A percentile compares a stretch with the other conserved stretches of the same genome.
These are phyloP conservation scores for Colletotrichum eremochloae DNA, from an alignment of 2,329 filamentous ascomycete genomes.

Conservation along the genomic window DNA sequence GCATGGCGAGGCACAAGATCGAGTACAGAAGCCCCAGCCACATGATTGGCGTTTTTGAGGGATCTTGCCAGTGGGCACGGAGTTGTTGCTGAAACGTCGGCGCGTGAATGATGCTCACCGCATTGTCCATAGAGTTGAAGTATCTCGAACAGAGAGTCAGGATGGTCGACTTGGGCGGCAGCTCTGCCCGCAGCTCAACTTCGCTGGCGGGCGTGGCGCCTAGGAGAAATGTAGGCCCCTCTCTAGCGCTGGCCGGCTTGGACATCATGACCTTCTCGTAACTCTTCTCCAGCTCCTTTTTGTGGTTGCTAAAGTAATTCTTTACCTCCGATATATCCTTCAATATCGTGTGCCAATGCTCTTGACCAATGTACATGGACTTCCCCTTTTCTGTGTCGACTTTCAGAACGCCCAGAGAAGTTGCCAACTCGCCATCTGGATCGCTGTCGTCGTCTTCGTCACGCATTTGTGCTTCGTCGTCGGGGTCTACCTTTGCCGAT, in stretches of 20 bases:
- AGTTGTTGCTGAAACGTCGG: constrained; percentile 87
- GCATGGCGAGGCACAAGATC: constrained; percentile 81
- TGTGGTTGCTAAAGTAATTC: constrained; percentile 87
- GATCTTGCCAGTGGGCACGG: constrained; percentile 76
- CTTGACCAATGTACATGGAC: constrained; percentile 84
- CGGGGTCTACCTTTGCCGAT: constrained; percentile 65
- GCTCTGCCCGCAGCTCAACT: constrained; percentile 80
- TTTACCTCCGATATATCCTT: constrained; percentile 92
- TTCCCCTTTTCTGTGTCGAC: constrained; percentile 83
- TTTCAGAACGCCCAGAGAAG: constrained; percentile 85
- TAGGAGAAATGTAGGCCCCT: constrained; percentile 83
- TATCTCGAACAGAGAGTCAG: constrained; percentile 89
- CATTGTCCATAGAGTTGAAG: constrained; percentile 84
- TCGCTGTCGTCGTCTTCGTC: constrained; percentile 75
- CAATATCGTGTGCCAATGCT: constrained; percentile 86
- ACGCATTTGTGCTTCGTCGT: constrained; percentile 65
- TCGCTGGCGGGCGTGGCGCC: constrained; percentile 80
- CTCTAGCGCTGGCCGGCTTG: constrained; percentile 70
- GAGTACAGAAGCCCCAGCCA: constrained; percentile 85
- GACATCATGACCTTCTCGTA: constrained; percentile 80
- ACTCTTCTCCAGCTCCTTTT: constrained; percentile 88
- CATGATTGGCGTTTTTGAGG: constrained; percentile 78
- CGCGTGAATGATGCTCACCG: constrained; percentile 82
- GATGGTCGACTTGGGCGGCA: constrained; percentile 86
- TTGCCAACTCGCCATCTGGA: constrained; percentile 75